Evolutionary conservation across 2,329 filamentous ascomycete species (phyloP).

Genomic region (Cryphonectria naterciae): DNA sequence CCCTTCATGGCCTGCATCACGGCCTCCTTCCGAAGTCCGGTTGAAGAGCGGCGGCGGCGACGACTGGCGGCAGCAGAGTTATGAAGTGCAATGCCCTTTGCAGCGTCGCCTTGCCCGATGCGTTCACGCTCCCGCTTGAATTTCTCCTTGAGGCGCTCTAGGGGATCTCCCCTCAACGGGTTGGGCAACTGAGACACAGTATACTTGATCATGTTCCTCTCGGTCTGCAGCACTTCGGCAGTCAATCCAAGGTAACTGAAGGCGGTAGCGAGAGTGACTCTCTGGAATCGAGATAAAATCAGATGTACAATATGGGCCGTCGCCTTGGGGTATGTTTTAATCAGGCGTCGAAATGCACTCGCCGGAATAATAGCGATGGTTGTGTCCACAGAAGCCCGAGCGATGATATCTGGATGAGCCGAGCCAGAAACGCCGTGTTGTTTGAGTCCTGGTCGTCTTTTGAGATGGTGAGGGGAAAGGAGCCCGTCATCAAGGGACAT

Average conservation of each 20-base stretch:
- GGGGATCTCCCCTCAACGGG: conserved; percentile 79
- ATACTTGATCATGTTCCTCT: conserved; percentile 91
- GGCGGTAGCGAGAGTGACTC: conserved; percentile 91
- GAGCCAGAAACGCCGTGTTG: conserved; percentile 66
- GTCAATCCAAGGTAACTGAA: conserved; percentile 93
- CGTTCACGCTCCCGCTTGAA: conserved; percentile 85
- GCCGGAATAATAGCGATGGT: conserved; percentile 98
- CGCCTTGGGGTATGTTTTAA: conserved; percentile 91
- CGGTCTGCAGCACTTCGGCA: conserved; percentile 87
- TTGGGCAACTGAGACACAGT: conserved; percentile 92
- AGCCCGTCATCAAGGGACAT: conserved; percentile 66
- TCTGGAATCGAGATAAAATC: conserved; percentile 89
- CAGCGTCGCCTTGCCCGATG: conserved; percentile 76
- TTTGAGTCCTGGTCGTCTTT: conserved; percentile 46
- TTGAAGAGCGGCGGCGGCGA: conserved; percentile 69
- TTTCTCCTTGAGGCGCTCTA: conserved; percentile 89
- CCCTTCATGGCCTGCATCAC: conserved; percentile 68
- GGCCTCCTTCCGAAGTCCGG: conserved; percentile 78
- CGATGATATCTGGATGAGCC: conserved; percentile 94
- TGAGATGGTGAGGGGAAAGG: conserved; percentile 34
- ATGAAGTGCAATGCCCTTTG: conserved; percentile 93
- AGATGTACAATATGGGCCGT: conserved; percentile 98
- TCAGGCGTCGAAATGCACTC: conserved; percentile 90
- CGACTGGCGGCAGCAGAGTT: conserved; percentile 71
- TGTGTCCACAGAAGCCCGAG: conserved; percentile 92